Percentiles rank a stretch among this genome's conserved stretches.
Conservation (phyloP, 371 early-diverging fungal species). For the Rhizopus stolonifer region DNA sequence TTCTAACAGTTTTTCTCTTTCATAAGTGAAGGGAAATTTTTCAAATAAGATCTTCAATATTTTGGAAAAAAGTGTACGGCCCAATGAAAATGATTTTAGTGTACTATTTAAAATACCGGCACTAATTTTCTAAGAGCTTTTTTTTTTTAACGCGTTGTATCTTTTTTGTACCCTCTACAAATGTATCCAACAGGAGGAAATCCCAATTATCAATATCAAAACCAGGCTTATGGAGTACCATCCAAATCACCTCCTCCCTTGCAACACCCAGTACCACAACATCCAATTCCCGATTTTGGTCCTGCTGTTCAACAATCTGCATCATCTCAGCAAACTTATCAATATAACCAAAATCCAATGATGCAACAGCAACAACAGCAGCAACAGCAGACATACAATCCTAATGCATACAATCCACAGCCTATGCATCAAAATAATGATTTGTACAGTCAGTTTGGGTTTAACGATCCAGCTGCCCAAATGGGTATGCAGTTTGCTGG, state of each 20-base stretch:
- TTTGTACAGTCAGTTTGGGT: slow-evolving; percentile 54
- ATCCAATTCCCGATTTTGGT: slow-evolving; percentile 64
- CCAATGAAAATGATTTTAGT: slow-evolving; percentile 2
- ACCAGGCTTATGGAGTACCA: slow-evolving; percentile 20
- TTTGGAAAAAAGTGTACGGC: neutral
- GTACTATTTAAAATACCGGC: neutral
- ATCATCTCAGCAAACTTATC: slow-evolving; percentile 48
- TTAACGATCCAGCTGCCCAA: slow-evolving; percentile 84
- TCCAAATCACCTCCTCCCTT: slow-evolving; percentile 68
- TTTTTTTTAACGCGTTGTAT: slow-evolving; percentile 3
- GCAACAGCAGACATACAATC: slow-evolving; percentile 40
- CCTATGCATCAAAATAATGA: slow-evolving; percentile 18
- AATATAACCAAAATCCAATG: slow-evolving; percentile 38
- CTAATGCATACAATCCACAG: slow-evolving; percentile 45
- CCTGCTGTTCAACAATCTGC: slow-evolving; percentile 44
- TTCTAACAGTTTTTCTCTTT: too few relatives aligned
- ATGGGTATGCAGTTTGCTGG: slow-evolving; percentile 96
- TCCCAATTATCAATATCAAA: slow-evolving; percentile 21
- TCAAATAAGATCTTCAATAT: too few relatives aligned
- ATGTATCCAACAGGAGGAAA: slow-evolving; percentile 32
- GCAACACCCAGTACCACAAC: slow-evolving; percentile 69
- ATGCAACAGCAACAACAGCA: slow-evolving; percentile 38
- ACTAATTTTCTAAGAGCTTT: neutral
- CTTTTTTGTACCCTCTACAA: slow-evolving; percentile 1
- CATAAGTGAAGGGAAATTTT: too few relatives aligned